Evolutionary conservation across 2,329 filamentous ascomycete species (phyloP).

Genomic region (Ophiostoma himal-ulmi): DNA sequence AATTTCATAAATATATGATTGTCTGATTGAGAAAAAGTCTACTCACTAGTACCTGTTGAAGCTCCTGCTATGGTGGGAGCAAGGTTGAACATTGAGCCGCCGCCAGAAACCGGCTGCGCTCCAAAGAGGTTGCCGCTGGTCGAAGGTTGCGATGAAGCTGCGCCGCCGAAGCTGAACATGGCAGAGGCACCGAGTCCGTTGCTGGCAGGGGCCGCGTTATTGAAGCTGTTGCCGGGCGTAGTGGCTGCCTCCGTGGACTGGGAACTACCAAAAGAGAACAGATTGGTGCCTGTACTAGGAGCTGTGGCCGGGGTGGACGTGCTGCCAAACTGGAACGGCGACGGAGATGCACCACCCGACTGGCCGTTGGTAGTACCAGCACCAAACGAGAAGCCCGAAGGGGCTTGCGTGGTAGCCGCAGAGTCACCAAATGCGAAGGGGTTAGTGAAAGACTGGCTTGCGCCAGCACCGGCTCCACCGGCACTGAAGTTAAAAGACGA

Average conservation of each 20-base stretch:
- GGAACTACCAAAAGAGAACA: conserved; percentile 37
- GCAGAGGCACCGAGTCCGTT: conserved; percentile 27
- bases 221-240: conserved; percentile 26
- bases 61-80: conserved; percentile 34
- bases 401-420: conserved; percentile 25
- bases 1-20: background rate
- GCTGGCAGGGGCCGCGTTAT: conserved; percentile 24
- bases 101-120: conserved; percentile 29
- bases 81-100: conserved; percentile 31
- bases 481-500: conserved; percentile 39
- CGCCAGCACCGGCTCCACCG: conserved; percentile 28
- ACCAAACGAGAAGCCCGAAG: conserved; percentile 39
- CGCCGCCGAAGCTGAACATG: conserved; percentile 34
- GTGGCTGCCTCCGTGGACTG: conserved; percentile 26
- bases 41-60: conserved; percentile 42
- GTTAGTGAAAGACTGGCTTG: conserved; percentile 35
- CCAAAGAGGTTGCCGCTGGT: conserved; percentile 30
- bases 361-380: conserved; percentile 22
- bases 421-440: conserved; percentile 34
- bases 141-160: conserved; percentile 30
- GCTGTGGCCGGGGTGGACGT: conserved; percentile 6
- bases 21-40: background rate
- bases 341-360: conserved; percentile 16
- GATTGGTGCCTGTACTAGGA: conserved; percentile 19
- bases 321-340: conserved; percentile 28